Conservation (phyloP, 2,329 filamentous ascomycete species). For the Microthyrium microscopicum region DNA sequence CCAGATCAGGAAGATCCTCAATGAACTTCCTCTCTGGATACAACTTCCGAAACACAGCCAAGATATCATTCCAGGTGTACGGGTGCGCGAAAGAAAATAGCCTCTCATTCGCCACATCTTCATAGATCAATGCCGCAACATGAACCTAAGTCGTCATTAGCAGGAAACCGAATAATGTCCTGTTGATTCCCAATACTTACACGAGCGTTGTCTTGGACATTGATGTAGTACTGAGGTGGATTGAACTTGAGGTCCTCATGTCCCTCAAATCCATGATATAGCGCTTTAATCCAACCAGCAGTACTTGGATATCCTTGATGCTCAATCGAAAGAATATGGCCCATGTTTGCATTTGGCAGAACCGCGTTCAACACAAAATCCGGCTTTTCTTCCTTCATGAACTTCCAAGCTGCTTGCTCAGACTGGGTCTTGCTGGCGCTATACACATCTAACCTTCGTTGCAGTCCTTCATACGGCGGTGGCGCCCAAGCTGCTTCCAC, state of each 20-base stretch:
- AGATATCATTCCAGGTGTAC: constrained; percentile 8
- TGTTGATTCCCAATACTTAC: too few species aligned
- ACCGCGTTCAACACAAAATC: constrained; percentile 25
- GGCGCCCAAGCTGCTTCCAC: constrained; percentile 19
- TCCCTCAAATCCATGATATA: constrained; percentile 15
- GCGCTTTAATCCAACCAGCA: constrained; percentile 10
- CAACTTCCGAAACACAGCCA: constrained; percentile 8
- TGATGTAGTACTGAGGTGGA: constrained; percentile 22
- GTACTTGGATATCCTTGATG: constrained; percentile 16
- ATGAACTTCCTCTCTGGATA: constrained; percentile 23
- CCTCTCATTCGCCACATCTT: constrained; percentile 7
- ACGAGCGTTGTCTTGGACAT: constrained; percentile 31
- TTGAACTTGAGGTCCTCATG: constrained; percentile 2
- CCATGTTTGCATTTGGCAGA: constrained; percentile 20
- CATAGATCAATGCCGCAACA: constrained; percentile 8
- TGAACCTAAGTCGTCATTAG: constrained; percentile 8
- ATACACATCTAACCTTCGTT: constrained; percentile 20
- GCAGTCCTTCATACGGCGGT: constrained; percentile 13
- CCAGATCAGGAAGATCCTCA: constrained; percentile 8
- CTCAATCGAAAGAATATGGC: constrained; percentile 19
- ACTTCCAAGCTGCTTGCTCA: constrained; percentile 32
- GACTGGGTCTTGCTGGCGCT: constrained; percentile 29
- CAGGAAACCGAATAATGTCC: constrained; percentile 21
- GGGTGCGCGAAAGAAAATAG: constrained; percentile 9
- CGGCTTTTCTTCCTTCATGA: constrained; percentile 26